Conservation (phyloP, 495 filamentous ascomycete genomes). For the Parathielavia appendiculata region DNA sequence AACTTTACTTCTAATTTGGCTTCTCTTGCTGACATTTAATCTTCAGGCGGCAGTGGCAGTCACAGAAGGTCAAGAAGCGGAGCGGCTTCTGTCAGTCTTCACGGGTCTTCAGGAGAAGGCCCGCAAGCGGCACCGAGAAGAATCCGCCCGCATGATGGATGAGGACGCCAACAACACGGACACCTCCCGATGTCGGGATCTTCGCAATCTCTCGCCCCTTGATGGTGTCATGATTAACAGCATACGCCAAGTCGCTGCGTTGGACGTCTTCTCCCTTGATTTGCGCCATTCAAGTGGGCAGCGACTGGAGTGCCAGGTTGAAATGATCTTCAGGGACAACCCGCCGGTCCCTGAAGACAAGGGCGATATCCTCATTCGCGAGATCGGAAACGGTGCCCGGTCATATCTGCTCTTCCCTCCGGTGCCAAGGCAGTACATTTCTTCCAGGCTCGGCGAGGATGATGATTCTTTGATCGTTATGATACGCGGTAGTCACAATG, state of each 20-base stretch:
- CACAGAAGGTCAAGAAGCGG: slow-evolving; percentile 26
- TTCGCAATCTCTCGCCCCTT: slow-evolving; percentile 64
- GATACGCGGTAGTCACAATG: slow-evolving; percentile 62
- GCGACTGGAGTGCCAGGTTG: slow-evolving; percentile 80
- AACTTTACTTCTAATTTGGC: neutral
- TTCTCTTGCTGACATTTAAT: neutral
- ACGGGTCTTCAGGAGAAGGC: slow-evolving; percentile 71
- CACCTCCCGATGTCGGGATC: slow-evolving; percentile 68
- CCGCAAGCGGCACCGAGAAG: slow-evolving; percentile 74
- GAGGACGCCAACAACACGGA: slow-evolving; percentile 84
- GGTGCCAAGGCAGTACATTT: slow-evolving; percentile 60
- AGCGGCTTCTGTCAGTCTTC: slow-evolving; percentile 41
- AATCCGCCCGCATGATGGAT: slow-evolving; percentile 82
- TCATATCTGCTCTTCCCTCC: slow-evolving; percentile 88
- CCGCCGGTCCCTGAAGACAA: slow-evolving; percentile 45
- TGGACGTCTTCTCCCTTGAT: slow-evolving; percentile 84
- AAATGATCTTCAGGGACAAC: slow-evolving; percentile 80
- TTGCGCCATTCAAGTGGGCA: slow-evolving; percentile 87
- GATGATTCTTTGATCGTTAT: slow-evolving; percentile 73
- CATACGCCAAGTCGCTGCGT: slow-evolving; percentile 70
- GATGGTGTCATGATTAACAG: slow-evolving; percentile 66
- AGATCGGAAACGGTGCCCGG: slow-evolving; percentile 66
- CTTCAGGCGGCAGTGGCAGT: slow-evolving; percentile 43
- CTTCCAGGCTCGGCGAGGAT: slow-evolving; percentile 70
- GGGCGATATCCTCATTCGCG: slow-evolving; percentile 85